A percentile compares a stretch with the other conserved stretches of the same genome.
phyloP scores from a whole-genome alignment of 2,329 filamentous ascomycete species.

The Fusarium guadeloupense region DNA sequence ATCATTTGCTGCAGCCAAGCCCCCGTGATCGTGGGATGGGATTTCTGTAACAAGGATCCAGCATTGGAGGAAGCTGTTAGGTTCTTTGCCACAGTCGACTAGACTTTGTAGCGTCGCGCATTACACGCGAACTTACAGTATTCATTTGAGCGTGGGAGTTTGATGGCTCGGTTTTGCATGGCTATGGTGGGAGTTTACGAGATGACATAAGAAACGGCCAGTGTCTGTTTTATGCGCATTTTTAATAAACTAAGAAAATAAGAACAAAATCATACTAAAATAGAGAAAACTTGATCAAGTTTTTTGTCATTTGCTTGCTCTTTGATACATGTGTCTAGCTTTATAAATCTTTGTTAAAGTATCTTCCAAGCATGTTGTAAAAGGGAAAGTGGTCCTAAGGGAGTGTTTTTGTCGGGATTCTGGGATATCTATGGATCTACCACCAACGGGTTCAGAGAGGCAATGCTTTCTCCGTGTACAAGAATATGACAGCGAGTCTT shows the following conservation, averaged over 20 bases:
- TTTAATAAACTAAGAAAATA: too few species aligned
- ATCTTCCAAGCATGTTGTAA: too few species aligned
- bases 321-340: too few species aligned
- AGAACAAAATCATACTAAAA: too few species aligned
- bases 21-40: conserved; percentile 93
- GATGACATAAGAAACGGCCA: too few species aligned
- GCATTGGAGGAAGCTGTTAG: conserved; percentile 80
- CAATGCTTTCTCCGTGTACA: conserved; percentile 2
- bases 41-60: conserved; percentile 88
- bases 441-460: conserved; percentile 9
- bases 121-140: conserved; percentile 6
- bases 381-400: too few species aligned
- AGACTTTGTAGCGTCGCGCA: conserved; percentile 2
- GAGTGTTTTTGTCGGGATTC: conserved; percentile 9
- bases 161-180: conserved; percentile 21
- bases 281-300: too few species aligned
- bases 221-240: too few species aligned
- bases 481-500: neutral
- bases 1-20: conserved; percentile 97
- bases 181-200: conserved; percentile 8
- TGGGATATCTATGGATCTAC: conserved; percentile 17
- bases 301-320: too few species aligned
- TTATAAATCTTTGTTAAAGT: too few species aligned
- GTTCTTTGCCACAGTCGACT: conserved; percentile 75
- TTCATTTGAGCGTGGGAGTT: conserved; percentile 39